Evolutionary conservation across 345 rosid genomes (phyloP), one percentile per base, ranked within the genome.

Genomic region (Cardiospermum halicacabum): DNA sequence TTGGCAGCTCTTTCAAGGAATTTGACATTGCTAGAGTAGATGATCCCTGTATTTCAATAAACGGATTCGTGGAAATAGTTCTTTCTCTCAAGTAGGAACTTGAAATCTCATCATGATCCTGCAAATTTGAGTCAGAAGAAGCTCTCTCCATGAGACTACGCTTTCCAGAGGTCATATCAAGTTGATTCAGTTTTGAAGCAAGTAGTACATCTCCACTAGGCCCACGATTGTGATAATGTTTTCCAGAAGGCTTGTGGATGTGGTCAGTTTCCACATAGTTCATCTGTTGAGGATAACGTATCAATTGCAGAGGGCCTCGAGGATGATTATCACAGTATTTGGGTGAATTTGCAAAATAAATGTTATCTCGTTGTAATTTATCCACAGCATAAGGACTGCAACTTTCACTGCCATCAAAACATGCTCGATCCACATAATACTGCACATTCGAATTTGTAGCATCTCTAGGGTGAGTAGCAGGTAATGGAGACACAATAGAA

Each of bases 121-220:
- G 74, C 64, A 88, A 75, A 58, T 59, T 73, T 2, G 90, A 78
- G 66, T 87, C 89, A 31, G 89, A 85, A 50, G 77, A 72, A 65
- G 82, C 73, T 70, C 82, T 79, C 64, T 81, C 89, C 80, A 28
- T 82, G 28, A 77, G 76, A 39, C 28, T 57, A 50, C 70, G 63
- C 67, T 60, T 71, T 60, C 59, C 75, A 16, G 74, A 55, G 45
- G 54, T 76, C 15, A 13, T 34, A 68, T 74, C 70, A 56, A 63
- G 74, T 64, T 65, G 82, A 59, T 63, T 53, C 42, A 59, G 12
- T 12, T 48, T 56, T 13, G 56, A 60, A 69, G 31, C 54, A 31
- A 68, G 81, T 63, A 51, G 62, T 21, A 68, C 56, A 50, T 86
- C 81, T 49, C 73, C 82, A 62, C 80, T 73, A 15, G 82, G 81